Conservation (phyloP, 306 rosid genomes). For the Rubus idaeus region DNA sequence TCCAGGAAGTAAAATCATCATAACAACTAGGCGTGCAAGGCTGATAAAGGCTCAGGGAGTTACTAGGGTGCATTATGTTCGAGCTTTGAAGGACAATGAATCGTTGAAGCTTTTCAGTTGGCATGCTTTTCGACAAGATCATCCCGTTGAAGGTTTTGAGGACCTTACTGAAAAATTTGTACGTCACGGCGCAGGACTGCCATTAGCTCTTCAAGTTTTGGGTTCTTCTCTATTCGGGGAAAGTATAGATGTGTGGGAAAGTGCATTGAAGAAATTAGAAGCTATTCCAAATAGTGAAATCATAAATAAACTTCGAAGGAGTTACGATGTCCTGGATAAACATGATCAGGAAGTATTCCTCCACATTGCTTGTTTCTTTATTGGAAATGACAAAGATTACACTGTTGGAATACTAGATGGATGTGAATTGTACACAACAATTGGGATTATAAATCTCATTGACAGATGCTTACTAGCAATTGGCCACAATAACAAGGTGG, state of each 20-base stretch:
- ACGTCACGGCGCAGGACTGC: background rate
- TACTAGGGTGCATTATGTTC: background rate
- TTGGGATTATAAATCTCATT: background rate
- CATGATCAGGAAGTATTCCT: constrained; percentile 1
- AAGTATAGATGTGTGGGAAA: background rate
- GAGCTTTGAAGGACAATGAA: background rate
- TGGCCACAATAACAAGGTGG: background rate
- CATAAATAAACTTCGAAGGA: background rate
- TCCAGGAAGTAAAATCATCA: constrained; percentile 2
- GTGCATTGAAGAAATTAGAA: background rate
- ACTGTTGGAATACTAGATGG: background rate
- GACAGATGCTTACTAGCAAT: background rate
- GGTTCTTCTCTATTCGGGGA: background rate
- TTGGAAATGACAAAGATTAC: background rate
- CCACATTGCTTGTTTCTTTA: background rate
- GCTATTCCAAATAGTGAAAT: background rate
- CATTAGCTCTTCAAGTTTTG: background rate
- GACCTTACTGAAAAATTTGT: background rate
- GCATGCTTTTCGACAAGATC: background rate
- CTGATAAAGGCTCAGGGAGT: background rate
- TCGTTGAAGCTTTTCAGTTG: background rate
- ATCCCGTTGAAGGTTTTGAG: background rate
- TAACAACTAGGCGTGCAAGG: constrained; percentile 3
- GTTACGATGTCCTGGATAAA: background rate
- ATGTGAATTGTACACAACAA: background rate